Base-by-base conservation (phyloP, 371 early-diverging fungal species). In the Chytridium lagenaria region DNA sequence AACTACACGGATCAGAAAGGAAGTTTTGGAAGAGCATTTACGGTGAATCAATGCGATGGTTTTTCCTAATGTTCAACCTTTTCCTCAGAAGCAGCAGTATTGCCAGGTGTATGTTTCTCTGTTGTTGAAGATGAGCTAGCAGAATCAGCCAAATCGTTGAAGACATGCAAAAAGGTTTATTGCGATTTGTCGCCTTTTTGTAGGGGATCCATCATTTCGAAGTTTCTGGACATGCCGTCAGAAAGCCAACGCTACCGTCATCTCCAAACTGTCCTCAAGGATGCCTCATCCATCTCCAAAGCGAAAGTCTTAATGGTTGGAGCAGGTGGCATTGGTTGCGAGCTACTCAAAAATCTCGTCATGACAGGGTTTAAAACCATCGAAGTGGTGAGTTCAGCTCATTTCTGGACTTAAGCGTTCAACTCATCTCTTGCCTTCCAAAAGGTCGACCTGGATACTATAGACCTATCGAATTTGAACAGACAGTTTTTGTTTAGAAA, bases 401-500 rank as follows among this genome's bases (percentile, higher is more conserved):
- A 7, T 67, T 63, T 51, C 59, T 12, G 26, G 22, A n/a, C 67
- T 12, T 12, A 44, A 44, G 19, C 12, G 34, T 7, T 28, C 61
- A 61, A 36, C 55, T 61, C 34, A 33, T 7, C 16, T 7, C 7
- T 33, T 12, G 37, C 12, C 36, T 16, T 30, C 26, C 3, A 37
- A 61, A 73, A 99, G 73, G 90, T 99, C 70, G 99, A 99, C 85
- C 83, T 97, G 67, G 99, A 99, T 85, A 97, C 97, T 0, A 98
- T 99, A 70, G 99, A 99, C 74, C 83, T 98, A 37, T 95, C 98
- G 40, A 99, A 99, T 82, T 86, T 99, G 64, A 99, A 99, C 82
- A 87, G 99, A 34, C 99, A 99, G 84, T 98, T 99, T 77, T 87
- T 99, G 74, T 99, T 99, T 85, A 95, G 71, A 30, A 71, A 57